phyloP scores from a whole-genome alignment of 1,284 basidiomycete genomes.

The Anthracocystis setariae region DNA sequence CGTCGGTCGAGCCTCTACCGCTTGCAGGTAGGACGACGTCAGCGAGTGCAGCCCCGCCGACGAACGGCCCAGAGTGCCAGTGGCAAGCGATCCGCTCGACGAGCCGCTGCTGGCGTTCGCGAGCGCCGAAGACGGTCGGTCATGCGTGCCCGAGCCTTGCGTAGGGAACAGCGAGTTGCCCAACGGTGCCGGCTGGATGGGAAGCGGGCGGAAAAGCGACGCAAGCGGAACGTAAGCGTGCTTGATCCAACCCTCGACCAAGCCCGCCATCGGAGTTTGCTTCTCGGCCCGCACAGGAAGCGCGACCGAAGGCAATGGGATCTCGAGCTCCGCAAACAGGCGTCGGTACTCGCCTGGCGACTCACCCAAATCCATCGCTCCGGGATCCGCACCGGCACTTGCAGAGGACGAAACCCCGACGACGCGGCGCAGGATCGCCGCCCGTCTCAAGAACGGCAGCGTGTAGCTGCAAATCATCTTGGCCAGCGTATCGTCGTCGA shows the following conservation, averaged over 20 bases:
- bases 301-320: conserved; percentile 56
- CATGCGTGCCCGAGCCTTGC: conserved; percentile 9
- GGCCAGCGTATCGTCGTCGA: conserved; percentile 72
- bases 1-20: conserved; percentile 69
- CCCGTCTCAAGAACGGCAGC: conserved; percentile 90
- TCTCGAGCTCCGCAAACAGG: conserved; percentile 51
- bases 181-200: conserved; percentile 54
- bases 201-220: conserved; percentile 65
- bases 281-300: conserved; percentile 58
- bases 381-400: neutral
- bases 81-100: conserved; percentile 27
- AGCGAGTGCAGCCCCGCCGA: conserved; percentile 32
- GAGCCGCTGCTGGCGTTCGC: conserved; percentile 22
- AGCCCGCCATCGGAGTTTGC: conserved; percentile 60
- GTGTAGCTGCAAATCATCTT: conserved; percentile 89
- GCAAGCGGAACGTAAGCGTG: conserved; percentile 63
- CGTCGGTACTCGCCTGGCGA: conserved; percentile 58
- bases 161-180: conserved; percentile 24
- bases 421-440: conserved; percentile 84
- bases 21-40: conserved; percentile 45
- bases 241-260: conserved; percentile 67
- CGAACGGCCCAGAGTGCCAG: conserved; percentile 24
- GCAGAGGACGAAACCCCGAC: conserved; percentile 66
- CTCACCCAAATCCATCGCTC: conserved; percentile 21
- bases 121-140: conserved; percentile 33